Evolutionary conservation across 345 rosid genomes (phyloP).

Genomic region (Eucalyptus rudis): DNA sequence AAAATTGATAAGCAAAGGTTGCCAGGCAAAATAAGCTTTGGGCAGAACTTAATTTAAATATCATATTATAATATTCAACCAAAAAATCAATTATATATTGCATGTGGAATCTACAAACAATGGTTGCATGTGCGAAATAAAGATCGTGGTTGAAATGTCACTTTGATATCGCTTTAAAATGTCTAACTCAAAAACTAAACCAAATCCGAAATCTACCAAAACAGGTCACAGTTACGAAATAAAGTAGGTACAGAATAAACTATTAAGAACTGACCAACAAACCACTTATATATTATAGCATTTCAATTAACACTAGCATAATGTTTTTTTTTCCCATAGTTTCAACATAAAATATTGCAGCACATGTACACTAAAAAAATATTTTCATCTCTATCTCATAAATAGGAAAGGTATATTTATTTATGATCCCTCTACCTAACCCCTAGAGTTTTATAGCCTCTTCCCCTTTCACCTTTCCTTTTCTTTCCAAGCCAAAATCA

Average conservation of each 20-base stretch:
- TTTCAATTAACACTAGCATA: background rate
- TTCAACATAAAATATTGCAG: no score
- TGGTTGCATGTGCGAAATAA: background rate
- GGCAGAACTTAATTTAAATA: rapidly evolving
- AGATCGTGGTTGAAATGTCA: background rate
- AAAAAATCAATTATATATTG: background rate
- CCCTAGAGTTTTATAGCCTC: background rate
- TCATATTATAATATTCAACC: background rate
- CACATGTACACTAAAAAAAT: background rate
- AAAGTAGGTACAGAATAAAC: background rate
- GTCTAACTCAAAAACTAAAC: no score
- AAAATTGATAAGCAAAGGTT: background rate
- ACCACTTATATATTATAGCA: background rate
- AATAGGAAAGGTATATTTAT: background rate
- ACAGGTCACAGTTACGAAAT: no score
- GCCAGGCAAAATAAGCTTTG: background rate
- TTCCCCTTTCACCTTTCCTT: no score
- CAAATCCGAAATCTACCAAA: no score
- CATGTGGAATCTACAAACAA: background rate
- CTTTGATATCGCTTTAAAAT: no score
- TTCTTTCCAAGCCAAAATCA: background rate
- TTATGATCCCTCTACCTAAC: background rate
- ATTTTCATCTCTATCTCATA: background rate
- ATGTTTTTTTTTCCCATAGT: background rate
- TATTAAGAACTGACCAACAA: background rate